Evolutionary conservation across 352 stramenopile species (phyloP).

Genomic region (Phytophthora crassamura): DNA sequence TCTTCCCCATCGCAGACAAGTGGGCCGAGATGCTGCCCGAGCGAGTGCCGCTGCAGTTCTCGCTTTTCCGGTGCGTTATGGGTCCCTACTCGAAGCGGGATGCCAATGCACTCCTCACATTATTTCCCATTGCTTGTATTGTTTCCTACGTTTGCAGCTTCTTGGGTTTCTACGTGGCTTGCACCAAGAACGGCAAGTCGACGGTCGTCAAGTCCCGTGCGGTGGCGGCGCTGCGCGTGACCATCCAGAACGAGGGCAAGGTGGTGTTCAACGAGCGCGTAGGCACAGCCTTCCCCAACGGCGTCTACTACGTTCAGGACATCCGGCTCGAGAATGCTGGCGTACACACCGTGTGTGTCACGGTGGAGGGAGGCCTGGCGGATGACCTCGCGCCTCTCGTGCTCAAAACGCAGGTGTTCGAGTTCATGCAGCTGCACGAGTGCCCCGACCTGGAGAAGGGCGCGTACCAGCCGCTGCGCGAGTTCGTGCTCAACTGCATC

Average conservation of each 20-base stretch:
- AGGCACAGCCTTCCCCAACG: constrained; percentile 65
- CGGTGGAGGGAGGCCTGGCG: constrained; percentile 60
- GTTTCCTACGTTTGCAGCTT: constrained; percentile 36
- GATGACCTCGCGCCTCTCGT: constrained; percentile 59
- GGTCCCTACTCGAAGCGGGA: background rate
- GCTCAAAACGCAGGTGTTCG: constrained; percentile 72
- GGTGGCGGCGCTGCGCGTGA: constrained; percentile 64
- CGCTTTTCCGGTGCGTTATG: constrained; percentile 66
- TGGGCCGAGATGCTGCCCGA: constrained; percentile 76
- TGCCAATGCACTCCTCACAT: constrained; percentile 1
- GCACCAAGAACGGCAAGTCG: constrained; percentile 70
- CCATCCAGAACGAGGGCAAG: constrained; percentile 83
- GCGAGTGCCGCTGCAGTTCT: constrained; percentile 75
- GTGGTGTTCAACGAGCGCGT: constrained; percentile 73
- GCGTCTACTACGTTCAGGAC: constrained; percentile 85
- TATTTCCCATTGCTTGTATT: background rate
- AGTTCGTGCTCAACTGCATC: constrained; percentile 59
- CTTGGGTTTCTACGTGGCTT: constrained; percentile 79
- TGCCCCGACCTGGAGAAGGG: constrained; percentile 55
- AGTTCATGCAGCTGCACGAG: constrained; percentile 85
- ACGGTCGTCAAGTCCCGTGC: constrained; percentile 61
- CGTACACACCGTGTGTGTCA: constrained; percentile 69
- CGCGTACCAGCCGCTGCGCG: constrained; percentile 66
- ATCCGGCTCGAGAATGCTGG: constrained; percentile 65
- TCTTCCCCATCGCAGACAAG: constrained; percentile 73